Percentiles rank a stretch among this genome's conserved stretches.
Conservation (phyloP, 495 filamentous ascomycete genomes). For the Tuber microsphaerosporum region DNA sequence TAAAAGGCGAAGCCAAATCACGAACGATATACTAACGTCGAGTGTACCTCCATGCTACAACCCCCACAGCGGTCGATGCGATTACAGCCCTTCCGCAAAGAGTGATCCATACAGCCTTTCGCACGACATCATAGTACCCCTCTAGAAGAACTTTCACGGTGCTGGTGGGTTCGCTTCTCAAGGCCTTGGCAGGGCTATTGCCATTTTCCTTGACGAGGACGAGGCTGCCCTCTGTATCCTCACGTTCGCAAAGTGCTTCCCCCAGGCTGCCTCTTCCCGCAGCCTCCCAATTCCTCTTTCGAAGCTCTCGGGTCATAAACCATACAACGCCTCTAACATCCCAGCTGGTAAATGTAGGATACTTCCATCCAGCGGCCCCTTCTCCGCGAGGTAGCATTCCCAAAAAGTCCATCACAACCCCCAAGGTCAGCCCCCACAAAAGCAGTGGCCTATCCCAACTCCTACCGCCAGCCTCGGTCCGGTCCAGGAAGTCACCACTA, state of each 20-base stretch:
- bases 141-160: conserved; percentile 59
- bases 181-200: conserved; percentile 33
- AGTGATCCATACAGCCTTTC: conserved; percentile 54
- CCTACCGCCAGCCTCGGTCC: conserved; percentile 40
- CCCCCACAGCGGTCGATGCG: conserved; percentile 25
- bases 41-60: conserved; percentile 27
- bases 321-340: conserved; percentile 58
- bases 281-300: conserved; percentile 52
- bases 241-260: conserved; percentile 16
- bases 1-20: background rate
- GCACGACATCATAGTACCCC: conserved; percentile 62
- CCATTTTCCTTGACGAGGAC: conserved; percentile 44
- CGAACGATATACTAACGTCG: conserved; percentile 8
- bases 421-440: conserved; percentile 70
- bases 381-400: conserved; percentile 53
- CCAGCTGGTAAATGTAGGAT: conserved; percentile 64
- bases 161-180: conserved; percentile 21
- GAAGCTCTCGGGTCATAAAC: conserved; percentile 56
- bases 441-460: conserved; percentile 51
- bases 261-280: conserved; percentile 43
- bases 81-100: conserved; percentile 43
- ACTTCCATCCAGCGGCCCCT: conserved; percentile 57
- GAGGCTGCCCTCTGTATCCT: conserved; percentile 22
- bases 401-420: conserved; percentile 64
- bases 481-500: conserved; percentile 34